Percentiles rank a stretch among this genome's conserved stretches.
Evolutionary conservation across 2,329 filamentous ascomycete species (phyloP).

Genomic region (Penicillium vulpinum): DNA sequence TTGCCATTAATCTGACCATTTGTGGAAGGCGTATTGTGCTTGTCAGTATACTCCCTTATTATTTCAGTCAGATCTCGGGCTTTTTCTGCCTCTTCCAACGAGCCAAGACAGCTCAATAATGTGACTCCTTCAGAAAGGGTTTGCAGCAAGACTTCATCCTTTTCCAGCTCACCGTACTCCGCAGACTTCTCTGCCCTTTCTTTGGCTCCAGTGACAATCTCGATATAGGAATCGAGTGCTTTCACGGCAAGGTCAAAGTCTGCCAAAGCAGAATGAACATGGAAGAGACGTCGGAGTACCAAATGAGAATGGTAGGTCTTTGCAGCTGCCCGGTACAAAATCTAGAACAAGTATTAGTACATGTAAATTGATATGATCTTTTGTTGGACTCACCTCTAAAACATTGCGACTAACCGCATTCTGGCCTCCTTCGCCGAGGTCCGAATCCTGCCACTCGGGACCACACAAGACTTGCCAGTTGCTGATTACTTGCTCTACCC

Average conservation of each 20-base stretch:
- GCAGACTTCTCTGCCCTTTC: slow-evolving; percentile 73
- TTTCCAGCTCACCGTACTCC: slow-evolving; percentile 69
- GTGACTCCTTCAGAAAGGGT: slow-evolving; percentile 79
- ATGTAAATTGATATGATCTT: background rate
- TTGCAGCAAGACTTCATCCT: slow-evolving; percentile 72
- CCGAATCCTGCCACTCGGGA: slow-evolving; percentile 73
- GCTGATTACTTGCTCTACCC: slow-evolving; percentile 73
- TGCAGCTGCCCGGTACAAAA: slow-evolving; percentile 83
- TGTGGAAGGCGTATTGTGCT: slow-evolving; percentile 45
- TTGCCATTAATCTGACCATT: slow-evolving; percentile 26
- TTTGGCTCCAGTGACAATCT: slow-evolving; percentile 82
- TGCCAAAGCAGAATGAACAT: slow-evolving; percentile 79
- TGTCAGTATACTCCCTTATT: slow-evolving; percentile 73
- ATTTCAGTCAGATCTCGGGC: slow-evolving; percentile 69
- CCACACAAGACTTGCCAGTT: slow-evolving; percentile 87
- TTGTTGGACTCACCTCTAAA: slow-evolving; percentile 58
- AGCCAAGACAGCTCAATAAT: slow-evolving; percentile 79
- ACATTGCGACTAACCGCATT: slow-evolving; percentile 72
- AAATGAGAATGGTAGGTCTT: slow-evolving; percentile 95
- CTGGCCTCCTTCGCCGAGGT: slow-evolving; percentile 79
- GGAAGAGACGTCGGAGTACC: slow-evolving; percentile 82
- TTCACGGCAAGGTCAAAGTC: slow-evolving; percentile 92
- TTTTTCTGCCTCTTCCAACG: slow-evolving; percentile 72
- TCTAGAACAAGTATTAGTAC: slow-evolving; percentile 47
- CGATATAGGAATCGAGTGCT: slow-evolving; percentile 87